These are phyloP conservation scores for Ogataea minuta DNA, from an alignment of 805 yeast species.

Conservation along the genomic window DNA sequence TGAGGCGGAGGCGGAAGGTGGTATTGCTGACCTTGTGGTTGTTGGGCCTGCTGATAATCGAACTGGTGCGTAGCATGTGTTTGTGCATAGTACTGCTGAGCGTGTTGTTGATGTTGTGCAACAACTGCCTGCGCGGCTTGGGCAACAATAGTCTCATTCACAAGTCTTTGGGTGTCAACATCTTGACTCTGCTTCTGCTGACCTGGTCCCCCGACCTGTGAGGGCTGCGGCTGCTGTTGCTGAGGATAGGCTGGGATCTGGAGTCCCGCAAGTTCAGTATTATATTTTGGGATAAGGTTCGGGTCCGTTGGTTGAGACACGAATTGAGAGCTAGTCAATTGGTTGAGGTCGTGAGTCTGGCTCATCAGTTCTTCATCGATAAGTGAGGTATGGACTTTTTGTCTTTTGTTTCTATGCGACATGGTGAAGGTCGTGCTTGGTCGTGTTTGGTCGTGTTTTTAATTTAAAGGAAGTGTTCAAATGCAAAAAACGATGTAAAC, in stretches of 20 bases:
- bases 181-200: slow-evolving; percentile 12
- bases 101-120: slow-evolving; percentile 18
- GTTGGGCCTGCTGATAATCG: slow-evolving; percentile 14
- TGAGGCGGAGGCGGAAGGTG: slow-evolving; percentile 17
- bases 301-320: slow-evolving; percentile 19
- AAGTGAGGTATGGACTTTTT: slow-evolving; percentile 24
- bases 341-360: slow-evolving; percentile 21
- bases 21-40: slow-evolving; percentile 13
- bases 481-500: slow-evolving; percentile 17
- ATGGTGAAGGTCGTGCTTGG: slow-evolving; percentile 14
- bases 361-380: slow-evolving; percentile 26
- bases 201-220: neutral
- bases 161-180: slow-evolving; percentile 19
- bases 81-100: slow-evolving; percentile 11
- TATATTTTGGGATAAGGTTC: slow-evolving; percentile 25
- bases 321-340: slow-evolving; percentile 16
- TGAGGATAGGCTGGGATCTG: slow-evolving; percentile 19
- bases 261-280: slow-evolving; percentile 15
- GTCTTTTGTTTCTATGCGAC: slow-evolving; percentile 22
- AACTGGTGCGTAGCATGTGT: slow-evolving; percentile 14
- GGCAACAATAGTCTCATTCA: slow-evolving; percentile 21
- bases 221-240: slow-evolving; percentile 11
- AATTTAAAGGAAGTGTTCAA: slow-evolving; percentile 22
- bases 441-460: slow-evolving; percentile 13
- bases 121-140: slow-evolving; percentile 26